These are phyloP conservation scores for Trametes gibbosa DNA, from an alignment of 768 basidiomycete genomes.

Conservation along the genomic window DNA sequence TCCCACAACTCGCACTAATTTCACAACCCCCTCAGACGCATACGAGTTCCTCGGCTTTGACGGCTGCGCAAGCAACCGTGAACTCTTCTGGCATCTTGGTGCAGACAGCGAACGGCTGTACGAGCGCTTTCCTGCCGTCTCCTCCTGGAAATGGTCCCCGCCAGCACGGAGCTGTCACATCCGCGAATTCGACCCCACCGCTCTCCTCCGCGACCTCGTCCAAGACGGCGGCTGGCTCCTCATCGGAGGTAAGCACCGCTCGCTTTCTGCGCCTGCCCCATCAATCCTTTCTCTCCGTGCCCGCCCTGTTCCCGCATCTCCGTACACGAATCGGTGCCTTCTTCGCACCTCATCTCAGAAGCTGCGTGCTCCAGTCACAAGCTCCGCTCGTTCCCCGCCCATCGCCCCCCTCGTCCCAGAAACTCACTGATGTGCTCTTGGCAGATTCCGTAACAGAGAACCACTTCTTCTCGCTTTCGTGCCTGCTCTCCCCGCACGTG, in stretches of 20 bases:
- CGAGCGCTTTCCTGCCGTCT: slow-evolving; percentile 51
- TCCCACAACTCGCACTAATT: slow-evolving; percentile 22
- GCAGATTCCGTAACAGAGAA: slow-evolving; percentile 69
- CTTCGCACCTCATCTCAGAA: background rate
- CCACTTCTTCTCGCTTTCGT: slow-evolving; percentile 73
- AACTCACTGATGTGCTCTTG: background rate
- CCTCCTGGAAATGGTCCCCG: slow-evolving; percentile 55
- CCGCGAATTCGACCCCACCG: slow-evolving; percentile 38
- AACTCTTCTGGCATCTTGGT: slow-evolving; percentile 63
- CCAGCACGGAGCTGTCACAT: slow-evolving; percentile 40
- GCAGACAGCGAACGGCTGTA: slow-evolving; percentile 46
- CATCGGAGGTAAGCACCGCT: slow-evolving; percentile 49
- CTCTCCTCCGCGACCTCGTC: slow-evolving; percentile 55
- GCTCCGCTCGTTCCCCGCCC: too few relatives aligned
- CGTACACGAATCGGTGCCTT: background rate
- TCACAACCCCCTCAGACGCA: slow-evolving; percentile 37
- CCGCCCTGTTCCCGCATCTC: background rate
- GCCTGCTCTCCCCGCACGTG: slow-evolving; percentile 64
- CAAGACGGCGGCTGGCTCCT: slow-evolving; percentile 71
- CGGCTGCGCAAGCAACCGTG: slow-evolving; percentile 62
- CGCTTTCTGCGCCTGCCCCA: background rate
- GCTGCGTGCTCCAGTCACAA: background rate
- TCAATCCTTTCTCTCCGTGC: background rate
- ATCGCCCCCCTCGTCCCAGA: too few relatives aligned
- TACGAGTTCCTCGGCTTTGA: slow-evolving; percentile 53